These are phyloP conservation scores for Vachellia pachyceras DNA, from an alignment of 306 rosid genomes.

Conservation along the genomic window DNA sequence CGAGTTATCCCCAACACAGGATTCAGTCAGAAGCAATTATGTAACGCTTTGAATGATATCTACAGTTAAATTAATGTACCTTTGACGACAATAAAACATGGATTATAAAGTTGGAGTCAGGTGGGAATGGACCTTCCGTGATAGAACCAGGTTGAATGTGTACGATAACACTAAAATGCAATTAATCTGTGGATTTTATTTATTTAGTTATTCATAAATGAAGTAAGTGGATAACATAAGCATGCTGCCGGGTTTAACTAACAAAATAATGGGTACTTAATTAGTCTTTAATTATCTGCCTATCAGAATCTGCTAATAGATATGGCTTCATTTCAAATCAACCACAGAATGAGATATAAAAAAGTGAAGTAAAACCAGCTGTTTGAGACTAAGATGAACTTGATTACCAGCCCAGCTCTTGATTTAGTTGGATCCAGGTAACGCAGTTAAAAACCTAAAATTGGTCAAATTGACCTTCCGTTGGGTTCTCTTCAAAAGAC, in stretches of 20 bases:
- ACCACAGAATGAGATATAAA: not conserved
- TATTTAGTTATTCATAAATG: not conserved
- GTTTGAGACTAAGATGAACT: slow-evolving; percentile 5
- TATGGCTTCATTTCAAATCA: not conserved
- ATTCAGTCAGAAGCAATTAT: slow-evolving; percentile 44
- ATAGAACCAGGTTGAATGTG: not conserved
- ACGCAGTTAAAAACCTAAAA: slow-evolving; percentile 5
- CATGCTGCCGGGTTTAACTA: not conserved
- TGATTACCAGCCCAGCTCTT: not conserved
- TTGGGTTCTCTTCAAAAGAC: not conserved
- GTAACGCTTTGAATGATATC: slow-evolving; percentile 37
- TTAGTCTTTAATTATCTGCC: not conserved
- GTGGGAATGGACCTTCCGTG: not conserved
- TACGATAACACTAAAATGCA: not conserved
- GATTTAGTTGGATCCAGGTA: slow-evolving; percentile 17
- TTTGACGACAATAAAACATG: not conserved
- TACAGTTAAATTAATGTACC: not conserved
- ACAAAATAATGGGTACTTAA: not conserved
- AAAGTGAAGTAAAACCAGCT: slow-evolving; percentile 12
- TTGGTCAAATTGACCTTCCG: slow-evolving; percentile 26
- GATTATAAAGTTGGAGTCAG: not conserved
- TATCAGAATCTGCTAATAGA: not conserved
- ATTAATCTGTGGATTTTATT: not conserved
- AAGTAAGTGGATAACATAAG: not conserved
- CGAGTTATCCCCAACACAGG: slow-evolving; percentile 41